phyloP scores from a whole-genome alignment of 345 rosid genomes.

The Lepidium sativum region DNA sequence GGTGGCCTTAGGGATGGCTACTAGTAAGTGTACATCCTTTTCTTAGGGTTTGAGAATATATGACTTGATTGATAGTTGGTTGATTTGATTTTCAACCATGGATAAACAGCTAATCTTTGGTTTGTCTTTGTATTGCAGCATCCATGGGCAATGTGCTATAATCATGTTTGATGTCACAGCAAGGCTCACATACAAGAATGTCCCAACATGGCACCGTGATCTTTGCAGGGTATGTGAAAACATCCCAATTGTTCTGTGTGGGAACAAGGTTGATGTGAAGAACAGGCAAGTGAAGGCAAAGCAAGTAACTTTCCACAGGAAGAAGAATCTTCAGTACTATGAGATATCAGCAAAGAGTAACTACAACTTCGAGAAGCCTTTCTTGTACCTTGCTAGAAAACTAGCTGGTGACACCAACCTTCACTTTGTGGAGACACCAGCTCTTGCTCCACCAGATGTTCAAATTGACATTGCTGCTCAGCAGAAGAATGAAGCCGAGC shows the following conservation, averaged over 20 bases:
- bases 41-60: too few species aligned
- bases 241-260: slow-evolving; percentile 85
- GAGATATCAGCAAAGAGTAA: slow-evolving; percentile 95
- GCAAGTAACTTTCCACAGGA: slow-evolving; percentile 88
- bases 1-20: slow-evolving; percentile 97
- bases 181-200: slow-evolving; percentile 90
- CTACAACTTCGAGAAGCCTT: slow-evolving; percentile 90
- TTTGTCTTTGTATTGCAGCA: slow-evolving; percentile 37
- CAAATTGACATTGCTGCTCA: slow-evolving; percentile 62
- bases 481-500: slow-evolving; percentile 30
- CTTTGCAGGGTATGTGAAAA: slow-evolving; percentile 92
- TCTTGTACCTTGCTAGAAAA: slow-evolving; percentile 82
- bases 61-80: not conserved
- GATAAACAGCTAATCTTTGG: not conserved
- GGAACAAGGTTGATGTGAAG: slow-evolving; percentile 92
- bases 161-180: slow-evolving; percentile 99
- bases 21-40: slow-evolving; percentile 50
- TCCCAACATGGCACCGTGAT: slow-evolving; percentile 98
- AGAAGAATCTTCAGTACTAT: slow-evolving; percentile 87
- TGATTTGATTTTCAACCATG: not conserved
- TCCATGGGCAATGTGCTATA: slow-evolving; percentile 96
- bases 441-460: slow-evolving; percentile 91
- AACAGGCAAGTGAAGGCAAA: slow-evolving; percentile 95
- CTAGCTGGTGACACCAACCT: slow-evolving; percentile 62
- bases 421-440: slow-evolving; percentile 94